Evolutionary conservation across 1,284 basidiomycete genomes (phyloP).

Genomic region (Cryptococcus amylolentus): DNA sequence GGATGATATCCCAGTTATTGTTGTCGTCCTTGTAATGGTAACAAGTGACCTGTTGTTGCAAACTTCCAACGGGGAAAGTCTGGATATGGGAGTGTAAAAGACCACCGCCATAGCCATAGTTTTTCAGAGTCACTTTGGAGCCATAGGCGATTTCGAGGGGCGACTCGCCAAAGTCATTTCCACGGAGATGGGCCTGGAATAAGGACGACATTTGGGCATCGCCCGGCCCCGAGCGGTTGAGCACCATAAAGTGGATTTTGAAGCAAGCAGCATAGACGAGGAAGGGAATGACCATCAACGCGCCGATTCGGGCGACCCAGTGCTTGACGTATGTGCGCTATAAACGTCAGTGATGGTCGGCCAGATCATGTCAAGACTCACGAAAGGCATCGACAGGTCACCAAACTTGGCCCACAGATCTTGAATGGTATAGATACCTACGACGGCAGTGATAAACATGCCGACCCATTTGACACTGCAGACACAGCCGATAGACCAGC

Average conservation of each 20-base stretch:
- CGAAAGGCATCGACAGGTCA: conserved; percentile 84
- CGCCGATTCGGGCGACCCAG: conserved; percentile 81
- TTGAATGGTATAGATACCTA: conserved; percentile 93
- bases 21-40: conserved; percentile 99
- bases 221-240: conserved; percentile 91
- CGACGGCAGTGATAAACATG: conserved; percentile 87
- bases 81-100: conserved; percentile 95
- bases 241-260: conserved; percentile 92
- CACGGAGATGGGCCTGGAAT: conserved; percentile 94
- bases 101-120: conserved; percentile 96
- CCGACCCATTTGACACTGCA: conserved; percentile 97
- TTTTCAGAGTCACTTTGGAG: conserved; percentile 89
- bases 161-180: conserved; percentile 86
- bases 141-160: conserved; percentile 88
- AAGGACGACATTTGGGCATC: conserved; percentile 98
- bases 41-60: conserved; percentile 96
- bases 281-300: conserved; percentile 84
- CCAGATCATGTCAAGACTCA: conserved; percentile 49
- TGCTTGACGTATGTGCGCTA: conserved; percentile 77
- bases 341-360: not conserved
- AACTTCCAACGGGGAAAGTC: conserved; percentile 86
- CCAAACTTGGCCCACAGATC: conserved; percentile 99
- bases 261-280: conserved; percentile 90
- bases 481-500: conserved; percentile 91
- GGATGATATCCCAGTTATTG: conserved; percentile 85